Evolutionary conservation across 2,329 filamentous ascomycete genomes (phyloP), one percentile per base, ranked within the genome.

Genomic region (Sclerotiophoma versabilis): DNA sequence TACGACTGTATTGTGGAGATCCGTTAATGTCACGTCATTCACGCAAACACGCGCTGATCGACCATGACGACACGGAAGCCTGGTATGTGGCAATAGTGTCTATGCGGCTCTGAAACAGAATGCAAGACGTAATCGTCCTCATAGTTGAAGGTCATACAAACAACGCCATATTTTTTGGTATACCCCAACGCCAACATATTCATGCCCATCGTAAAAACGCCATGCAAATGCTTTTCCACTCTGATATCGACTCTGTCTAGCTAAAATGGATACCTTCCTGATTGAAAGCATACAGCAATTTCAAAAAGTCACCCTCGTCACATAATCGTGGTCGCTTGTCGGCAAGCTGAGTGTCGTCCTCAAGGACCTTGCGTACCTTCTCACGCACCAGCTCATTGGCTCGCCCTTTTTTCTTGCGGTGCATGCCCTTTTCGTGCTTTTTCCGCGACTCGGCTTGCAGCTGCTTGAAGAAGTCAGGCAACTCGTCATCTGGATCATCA

Each of bases 181-280:
- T 63, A 62, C 36, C 55, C 54, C 46, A 63, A 62, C 59, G 59
- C 56, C 55, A 52, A 46, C 30, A 60, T 34, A 45, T 15, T 17
- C 37, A 44, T 47, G 32, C 49, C 37, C 43, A 54, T 49, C 33
- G 19, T 51, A 44, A 46, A 30, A 63, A 63, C 64, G 58, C 62
- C 64, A 19, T 47, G 42, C 25, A 60, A 57, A 65, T 65, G 59
- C 59, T 44, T 7, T 15, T 11, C 17, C 12, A 17, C 17, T 20
- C 12, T 9, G 9, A 17, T 4, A 20, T 10, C 15, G 23, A 4
- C 29, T 14, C 12, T 27, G 22, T 29, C 52, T 65, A 92, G 58
- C 85, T 89, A 74, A 98, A 98, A 78, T 97, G 93, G 55, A 98
- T 93, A 23, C 92, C 92, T 73, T 96, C 91, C 62, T 91, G 86